These are phyloP conservation scores for Candida xiaguanensis DNA, from an alignment of 805 yeast species.

Conservation along the genomic window DNA sequence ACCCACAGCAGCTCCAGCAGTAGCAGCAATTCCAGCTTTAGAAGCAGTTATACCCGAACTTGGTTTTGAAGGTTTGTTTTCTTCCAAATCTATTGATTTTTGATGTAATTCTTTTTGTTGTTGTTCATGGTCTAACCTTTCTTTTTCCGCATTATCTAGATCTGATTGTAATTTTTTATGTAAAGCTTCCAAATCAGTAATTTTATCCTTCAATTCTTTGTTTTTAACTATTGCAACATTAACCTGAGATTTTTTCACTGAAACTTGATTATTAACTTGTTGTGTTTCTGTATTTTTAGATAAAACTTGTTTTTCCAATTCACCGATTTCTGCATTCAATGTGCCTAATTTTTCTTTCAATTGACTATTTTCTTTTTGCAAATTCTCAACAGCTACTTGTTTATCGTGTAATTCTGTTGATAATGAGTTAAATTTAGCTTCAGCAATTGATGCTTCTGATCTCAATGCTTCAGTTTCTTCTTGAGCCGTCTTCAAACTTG, in stretches of 20 bases:
- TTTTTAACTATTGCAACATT: conserved; percentile 54
- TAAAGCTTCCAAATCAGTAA: conserved; percentile 22
- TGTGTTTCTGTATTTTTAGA: conserved; percentile 50
- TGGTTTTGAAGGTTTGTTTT: conserved; percentile 13
- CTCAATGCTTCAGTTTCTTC: conserved; percentile 66
- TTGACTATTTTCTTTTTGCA: conserved; percentile 63
- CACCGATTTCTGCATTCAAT: conserved; percentile 63
- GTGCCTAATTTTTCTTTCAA: conserved; percentile 66
- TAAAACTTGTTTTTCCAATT: conserved; percentile 54
- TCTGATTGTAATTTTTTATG: conserved; percentile 22
- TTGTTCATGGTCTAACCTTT: conserved; percentile 12
- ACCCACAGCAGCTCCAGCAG: conserved; percentile 15
- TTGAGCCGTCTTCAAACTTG: conserved; percentile 52
- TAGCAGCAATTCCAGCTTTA: conserved; percentile 19
- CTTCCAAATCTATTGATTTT: conserved; percentile 6
- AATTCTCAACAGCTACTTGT: conserved; percentile 56
- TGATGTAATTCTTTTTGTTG: conserved; percentile 14
- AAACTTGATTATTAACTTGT: conserved; percentile 58
- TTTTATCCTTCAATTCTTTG: conserved; percentile 30
- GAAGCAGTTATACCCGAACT: conserved; percentile 15
- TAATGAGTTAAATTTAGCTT: conserved; percentile 71
- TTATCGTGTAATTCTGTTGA: conserved; percentile 61
- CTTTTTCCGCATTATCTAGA: conserved; percentile 16
- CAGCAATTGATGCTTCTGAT: conserved; percentile 70
- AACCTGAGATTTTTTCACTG: conserved; percentile 68